Conservation (phyloP, 2,329 filamentous ascomycete species). For the Cladosporium sp. region DNA sequence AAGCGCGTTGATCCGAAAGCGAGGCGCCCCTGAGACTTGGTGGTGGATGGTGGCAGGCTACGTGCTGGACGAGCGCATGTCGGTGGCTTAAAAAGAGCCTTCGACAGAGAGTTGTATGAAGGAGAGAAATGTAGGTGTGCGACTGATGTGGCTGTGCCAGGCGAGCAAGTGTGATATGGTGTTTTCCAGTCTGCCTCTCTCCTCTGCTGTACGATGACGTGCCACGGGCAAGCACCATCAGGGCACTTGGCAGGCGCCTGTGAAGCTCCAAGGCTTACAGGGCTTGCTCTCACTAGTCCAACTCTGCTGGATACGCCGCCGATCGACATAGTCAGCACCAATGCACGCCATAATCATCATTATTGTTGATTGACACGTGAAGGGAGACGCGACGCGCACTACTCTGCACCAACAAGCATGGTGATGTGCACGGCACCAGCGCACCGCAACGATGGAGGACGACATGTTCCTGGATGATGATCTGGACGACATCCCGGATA, state of each 20-base stretch:
- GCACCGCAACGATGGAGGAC: slow-evolving; percentile 35
- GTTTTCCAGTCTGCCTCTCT: slow-evolving; percentile 1
- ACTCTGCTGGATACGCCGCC: neutral
- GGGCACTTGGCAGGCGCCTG: neutral
- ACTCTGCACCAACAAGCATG: slow-evolving; percentile 2
- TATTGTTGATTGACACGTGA: neutral
- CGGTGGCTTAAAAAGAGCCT: neutral
- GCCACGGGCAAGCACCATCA: neutral
- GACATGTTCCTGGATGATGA: slow-evolving; percentile 50
- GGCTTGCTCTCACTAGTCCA: neutral
- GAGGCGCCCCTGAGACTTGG: neutral
- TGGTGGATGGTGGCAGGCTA: neutral
- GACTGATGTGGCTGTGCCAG: neutral
- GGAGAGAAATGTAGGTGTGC: neutral
- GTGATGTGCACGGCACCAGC: slow-evolving; percentile 13
- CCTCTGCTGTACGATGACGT: slow-evolving; percentile 3
- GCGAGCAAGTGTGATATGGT: neutral
- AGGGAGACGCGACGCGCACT: neutral
- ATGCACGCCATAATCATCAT: neutral
- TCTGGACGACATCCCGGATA: slow-evolving; percentile 47
- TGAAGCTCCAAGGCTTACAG: neutral
- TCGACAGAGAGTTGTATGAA: neutral
- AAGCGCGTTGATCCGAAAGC: slow-evolving; percentile 13
- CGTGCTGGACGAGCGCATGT: neutral
- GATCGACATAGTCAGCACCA: slow-evolving; percentile 3